Conservation (phyloP, 164 flowering plant genomes). For the Piper longum region DNA sequence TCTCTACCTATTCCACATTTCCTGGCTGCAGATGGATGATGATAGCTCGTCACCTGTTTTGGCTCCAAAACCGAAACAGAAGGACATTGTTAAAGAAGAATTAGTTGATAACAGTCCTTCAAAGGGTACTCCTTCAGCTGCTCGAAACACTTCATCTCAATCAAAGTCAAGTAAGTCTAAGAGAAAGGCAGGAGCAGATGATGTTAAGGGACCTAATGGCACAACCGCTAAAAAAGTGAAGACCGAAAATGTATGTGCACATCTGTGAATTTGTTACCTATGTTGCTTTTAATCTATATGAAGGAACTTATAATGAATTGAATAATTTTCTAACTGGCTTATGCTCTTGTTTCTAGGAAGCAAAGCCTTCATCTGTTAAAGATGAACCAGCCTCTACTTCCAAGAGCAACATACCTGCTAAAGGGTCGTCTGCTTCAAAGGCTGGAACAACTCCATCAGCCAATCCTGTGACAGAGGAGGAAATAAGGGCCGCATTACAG, state of each 20-base stretch:
- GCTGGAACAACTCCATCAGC: slow-evolving; percentile 24
- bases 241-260: slow-evolving; percentile 19
- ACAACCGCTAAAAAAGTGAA: slow-evolving; percentile 69
- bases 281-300: not conserved
- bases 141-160: slow-evolving; percentile 51
- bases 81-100: slow-evolving; percentile 75
- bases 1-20: not conserved
- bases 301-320: too few species aligned
- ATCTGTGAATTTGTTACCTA: not conserved
- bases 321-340: too few species aligned
- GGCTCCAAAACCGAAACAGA: slow-evolving; percentile 70
- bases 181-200: slow-evolving; percentile 69
- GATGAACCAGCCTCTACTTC: slow-evolving; percentile 29
- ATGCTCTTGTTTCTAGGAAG: slow-evolving; percentile 26
- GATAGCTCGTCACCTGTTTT: slow-evolving; percentile 47
- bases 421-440: slow-evolving; percentile 23
- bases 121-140: slow-evolving; percentile 42
- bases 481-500: slow-evolving; percentile 64
- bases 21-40: slow-evolving; percentile 43
- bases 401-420: slow-evolving; percentile 28
- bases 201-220: slow-evolving; percentile 39
- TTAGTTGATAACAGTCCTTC: slow-evolving; percentile 57
- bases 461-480: slow-evolving; percentile 81
- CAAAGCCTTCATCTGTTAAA: slow-evolving; percentile 34
- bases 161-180: slow-evolving; percentile 81